Base-by-base conservation (phyloP, 441 rosid species). In the Populus hybrid region DNA sequence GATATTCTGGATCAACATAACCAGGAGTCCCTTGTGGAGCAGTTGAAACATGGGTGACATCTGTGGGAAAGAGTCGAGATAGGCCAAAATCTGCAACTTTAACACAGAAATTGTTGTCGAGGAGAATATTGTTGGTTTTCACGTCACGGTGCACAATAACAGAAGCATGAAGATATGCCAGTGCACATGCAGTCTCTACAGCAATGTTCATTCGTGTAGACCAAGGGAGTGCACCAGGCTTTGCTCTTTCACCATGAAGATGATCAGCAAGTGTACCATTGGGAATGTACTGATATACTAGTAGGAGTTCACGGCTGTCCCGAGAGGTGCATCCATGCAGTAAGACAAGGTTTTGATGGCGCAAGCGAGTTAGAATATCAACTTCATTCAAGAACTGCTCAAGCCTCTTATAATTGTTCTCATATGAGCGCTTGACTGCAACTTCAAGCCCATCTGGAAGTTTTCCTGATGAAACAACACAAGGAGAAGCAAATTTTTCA, bases 21-120 rank as follows among this genome's bases (percentile, higher is more conserved):
- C 99, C 98, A 0, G 98, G 98, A 76, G 97, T 95, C 6, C 99
- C 99, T 78, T 94, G 99, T 21, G 99, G 99, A 74, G 93, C 90
- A 1, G 99, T 95, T 0, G 98, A 95, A 77, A 95, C 88, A 33
- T 95, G 99, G 1, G 97, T 86, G 69, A 75, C 87, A 79, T 87
- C 76, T 0, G 21, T 64, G 1, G 97, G 98, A 63, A 90, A 92
- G 50, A 92, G 82, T 35, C 95, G 88, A 3, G 99, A 95, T 9
- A 94, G 87, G 40, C 95, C 97, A 18, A 94, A 94, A 86, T 94
- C 99, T 1, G 95, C 94, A 14, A 94, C 94, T 76, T 90, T 88
- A 29, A 92, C 95, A 20, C 72, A 20, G 59, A 91, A 95, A 79
- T 86, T 82, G 77, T 76, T 70, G 82, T 89, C 91, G 3, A 95